Evolutionary conservation across 2,329 filamentous ascomycete species (phyloP), one percentile per base, ranked within the genome.

Genomic region (Aspergillus proliferans): DNA sequence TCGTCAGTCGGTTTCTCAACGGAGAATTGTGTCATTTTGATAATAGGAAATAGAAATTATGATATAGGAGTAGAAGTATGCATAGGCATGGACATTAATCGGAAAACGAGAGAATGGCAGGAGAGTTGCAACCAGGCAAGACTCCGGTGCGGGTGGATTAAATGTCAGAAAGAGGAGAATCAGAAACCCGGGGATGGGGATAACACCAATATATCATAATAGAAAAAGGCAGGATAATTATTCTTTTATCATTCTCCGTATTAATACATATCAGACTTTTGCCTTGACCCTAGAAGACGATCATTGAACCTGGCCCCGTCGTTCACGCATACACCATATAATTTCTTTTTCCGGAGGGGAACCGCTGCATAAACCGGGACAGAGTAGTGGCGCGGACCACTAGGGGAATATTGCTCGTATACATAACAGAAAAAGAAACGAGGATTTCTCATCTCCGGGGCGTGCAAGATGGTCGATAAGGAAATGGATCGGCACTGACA

Each of bases 1-100:
- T 54, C 55, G 59, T 67, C 63, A 12, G 52, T 48, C 6, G 61
- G 61, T 34, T 62, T 45, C 7, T 47, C 47, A 30, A 55, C 49
- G 6, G 53, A 43, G 38, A 40, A 40, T 40, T 40, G 7, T 5
- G 18, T 19, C 38, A 40, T 40, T 1, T 22, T 36, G 34, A 18
- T 14, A 36, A 36, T 18, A 22, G 7, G 10, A 30, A 30, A 12
- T 12, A 30, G 4, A 4, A 2, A 40, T 40, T 40, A 40, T 40
- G n/a, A 8, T 19, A 12, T n/a, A 22, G 15, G 10, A 40, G 10
- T 40, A 18, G 10, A 12, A 12, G 26, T 12, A 30, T 10, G 10
- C 26, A 12, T 30, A 30, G 4, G 26, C 9, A 38, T 8, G 34
- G n/a, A 14, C 38, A 30, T 30, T 30, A 12, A 30, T 12, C 26